Evolutionary conservation across 306 rosid species (phyloP), one percentile per base, ranked within the genome.

Genomic region (Sicyos baderoa): DNA sequence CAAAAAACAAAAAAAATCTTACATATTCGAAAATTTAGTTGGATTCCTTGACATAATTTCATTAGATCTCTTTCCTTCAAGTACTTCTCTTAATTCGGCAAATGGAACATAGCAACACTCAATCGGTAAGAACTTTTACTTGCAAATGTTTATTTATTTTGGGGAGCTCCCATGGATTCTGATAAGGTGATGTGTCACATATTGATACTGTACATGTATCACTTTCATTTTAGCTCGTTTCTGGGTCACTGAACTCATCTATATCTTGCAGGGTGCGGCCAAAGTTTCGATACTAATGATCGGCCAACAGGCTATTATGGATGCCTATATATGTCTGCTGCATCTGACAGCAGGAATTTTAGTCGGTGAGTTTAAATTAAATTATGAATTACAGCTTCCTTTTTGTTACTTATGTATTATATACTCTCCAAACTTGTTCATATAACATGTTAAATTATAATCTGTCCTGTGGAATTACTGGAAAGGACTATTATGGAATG

Each of bases 71-170:
- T 16, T 93, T 93, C 83, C 84, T 93, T 84, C 99, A 93, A 90
- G 96, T 93, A 85, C 96, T 93, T 76, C 85, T 93, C 54, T 76
- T 93, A 78, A 90, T 93, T 82, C 89, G 99, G 77, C 97, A 93
- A 82, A 93, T 93, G 99, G 99, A 90, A 82, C 99, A 93, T 80
- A 83, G 99, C 84, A 93, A 87, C 83, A 93, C 99, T 72, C 99
- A 90, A 72, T 93, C 97, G 18, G 97, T 93, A 90, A 83, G 91
- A 59, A 74, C 37, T 74, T 68, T 53, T 77, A 68, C 23, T 17
- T 72, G 18, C 47, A n/a, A n/a, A n/a, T n/a, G n/a, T n/a, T n/a
- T n/a, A n/a, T n/a, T n/a, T n/a, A 6, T 32, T 32, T 32, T 32
- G 37, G 37, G 37, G 37, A 32, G 71, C 37, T 32, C 37, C 37